Evolutionary conservation across 2,329 filamentous ascomycete genomes (phyloP), one percentile per base, ranked within the genome.

Genomic region (Cercospora zeina): DNA sequence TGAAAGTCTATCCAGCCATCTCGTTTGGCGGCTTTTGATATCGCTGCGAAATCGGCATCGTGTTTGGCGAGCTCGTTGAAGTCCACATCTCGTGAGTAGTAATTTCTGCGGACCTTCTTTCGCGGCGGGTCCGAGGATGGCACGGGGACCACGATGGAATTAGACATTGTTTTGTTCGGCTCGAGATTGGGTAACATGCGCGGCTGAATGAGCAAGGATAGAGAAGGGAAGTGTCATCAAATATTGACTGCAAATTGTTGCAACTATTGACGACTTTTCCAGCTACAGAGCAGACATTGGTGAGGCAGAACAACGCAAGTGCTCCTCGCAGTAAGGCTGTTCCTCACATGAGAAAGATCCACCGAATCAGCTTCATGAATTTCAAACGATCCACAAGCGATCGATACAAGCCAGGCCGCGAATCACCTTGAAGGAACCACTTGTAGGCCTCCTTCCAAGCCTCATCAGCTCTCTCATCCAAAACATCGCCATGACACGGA

Each of bases 1-100:
- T 85, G 87, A 70, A 97, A 97, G 77, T 97, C 87, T 27, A 96
- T 80, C 66, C 88, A 85, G 8, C 80, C 81, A 63, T 83, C 67
- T 54, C 60, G 64, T 65, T 71, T 83, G 54, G 68, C 72, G 33
- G 66, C 66, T 60, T 73, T 67, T 67, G 72, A 72, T 54, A 81
- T 77, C 73, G 82, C 83, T 2, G 83, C 83, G 72, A 90, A 89
- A 7, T 83, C 81, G 1, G 80, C 74, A 67, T 86, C 85, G 59
- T 82, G 78, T 30, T 82, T 75, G 7, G 86, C 84, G n/a, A 90
- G 78, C 14, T 79, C 77, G 34, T 80, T 77, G 72, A 90, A 90
- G 69, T 89, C 83, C 30, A 89, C 77, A 45, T 82, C 82, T 27
- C 82, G 77, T 57, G 81, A 79, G 74, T 88, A 88, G 49, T 72